phyloP scores from a whole-genome alignment of 129 eudicot genomes.

The Escallonia rubra region DNA sequence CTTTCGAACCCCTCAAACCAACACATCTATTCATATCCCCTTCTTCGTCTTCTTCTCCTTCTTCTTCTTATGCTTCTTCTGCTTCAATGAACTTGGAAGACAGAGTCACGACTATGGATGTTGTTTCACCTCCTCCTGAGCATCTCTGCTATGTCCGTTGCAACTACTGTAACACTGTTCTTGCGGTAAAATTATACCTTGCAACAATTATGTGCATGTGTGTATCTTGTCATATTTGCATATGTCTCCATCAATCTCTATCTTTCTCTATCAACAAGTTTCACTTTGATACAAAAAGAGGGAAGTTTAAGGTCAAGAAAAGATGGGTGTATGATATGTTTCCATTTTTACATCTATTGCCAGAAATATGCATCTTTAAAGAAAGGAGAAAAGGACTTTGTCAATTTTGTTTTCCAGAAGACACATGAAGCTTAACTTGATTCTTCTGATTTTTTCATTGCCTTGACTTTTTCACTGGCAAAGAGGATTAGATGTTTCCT shows the following conservation, averaged over 20 bases:
- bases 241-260: background rate
- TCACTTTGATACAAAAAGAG: slow-evolving; percentile 2
- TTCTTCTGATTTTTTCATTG: too few species aligned
- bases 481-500: too few species aligned
- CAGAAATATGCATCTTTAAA: too few species aligned
- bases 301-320: background rate
- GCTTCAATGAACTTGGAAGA: slow-evolving; percentile 22
- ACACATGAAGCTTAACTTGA: too few species aligned
- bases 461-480: too few species aligned
- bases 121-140: slow-evolving; percentile 55
- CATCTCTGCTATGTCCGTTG: slow-evolving; percentile 96
- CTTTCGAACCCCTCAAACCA: slow-evolving; percentile 4
- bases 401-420: too few species aligned
- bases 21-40: background rate
- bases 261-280: background rate
- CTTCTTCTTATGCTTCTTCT: slow-evolving; percentile 9
- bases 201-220: too few species aligned
- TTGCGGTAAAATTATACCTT: slow-evolving; percentile 48
- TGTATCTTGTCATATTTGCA: background rate
- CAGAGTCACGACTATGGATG: slow-evolving; percentile 40
- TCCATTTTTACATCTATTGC: background rate
- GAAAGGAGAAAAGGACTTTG: too few species aligned
- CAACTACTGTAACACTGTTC: slow-evolving; percentile 90
- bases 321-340: background rate
- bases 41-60: background rate